Percentiles rank a stretch among this genome's conserved stretches.
Evolutionary conservation across 2,329 filamentous ascomycete species (phyloP).

Genomic region (Ceratocystis ficicola): DNA sequence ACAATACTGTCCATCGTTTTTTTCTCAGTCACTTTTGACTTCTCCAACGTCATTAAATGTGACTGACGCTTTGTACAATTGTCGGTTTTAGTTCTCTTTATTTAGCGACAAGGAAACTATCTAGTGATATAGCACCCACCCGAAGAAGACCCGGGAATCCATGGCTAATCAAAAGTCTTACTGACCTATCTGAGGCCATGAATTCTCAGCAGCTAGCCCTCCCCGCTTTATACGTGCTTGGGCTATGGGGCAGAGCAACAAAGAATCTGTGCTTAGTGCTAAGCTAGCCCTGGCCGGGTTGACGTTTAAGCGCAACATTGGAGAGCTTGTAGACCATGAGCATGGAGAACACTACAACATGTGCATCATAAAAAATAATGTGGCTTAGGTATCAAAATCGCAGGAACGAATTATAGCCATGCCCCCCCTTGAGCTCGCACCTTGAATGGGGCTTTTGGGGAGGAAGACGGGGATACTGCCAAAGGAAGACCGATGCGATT

Average conservation of each 20-base stretch:
- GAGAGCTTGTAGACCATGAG: background rate
- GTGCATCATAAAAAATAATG: background rate
- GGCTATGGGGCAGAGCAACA: background rate
- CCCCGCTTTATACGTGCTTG: constrained; percentile 8
- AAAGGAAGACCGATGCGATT: background rate
- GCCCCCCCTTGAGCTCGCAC: background rate
- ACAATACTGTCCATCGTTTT: background rate
- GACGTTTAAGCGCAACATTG: background rate
- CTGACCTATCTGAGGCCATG: constrained; percentile 19
- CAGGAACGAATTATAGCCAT: background rate
- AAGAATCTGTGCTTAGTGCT: constrained; percentile 8
- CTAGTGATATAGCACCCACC: background rate
- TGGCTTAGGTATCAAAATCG: background rate
- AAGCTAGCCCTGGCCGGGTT: background rate
- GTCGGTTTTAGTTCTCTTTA: background rate
- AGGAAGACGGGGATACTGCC: background rate
- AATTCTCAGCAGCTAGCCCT: constrained; percentile 21
- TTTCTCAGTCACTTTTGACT: no score
- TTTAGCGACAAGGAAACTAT: background rate
- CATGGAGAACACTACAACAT: background rate
- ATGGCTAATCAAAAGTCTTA: constrained; percentile 9
- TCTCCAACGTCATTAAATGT: background rate
- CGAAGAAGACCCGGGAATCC: constrained; percentile 23
- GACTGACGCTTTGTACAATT: background rate
- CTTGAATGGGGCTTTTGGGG: background rate